Base-by-base conservation (phyloP, 1,284 basidiomycete species). In the Coniophora puteana region DNA sequence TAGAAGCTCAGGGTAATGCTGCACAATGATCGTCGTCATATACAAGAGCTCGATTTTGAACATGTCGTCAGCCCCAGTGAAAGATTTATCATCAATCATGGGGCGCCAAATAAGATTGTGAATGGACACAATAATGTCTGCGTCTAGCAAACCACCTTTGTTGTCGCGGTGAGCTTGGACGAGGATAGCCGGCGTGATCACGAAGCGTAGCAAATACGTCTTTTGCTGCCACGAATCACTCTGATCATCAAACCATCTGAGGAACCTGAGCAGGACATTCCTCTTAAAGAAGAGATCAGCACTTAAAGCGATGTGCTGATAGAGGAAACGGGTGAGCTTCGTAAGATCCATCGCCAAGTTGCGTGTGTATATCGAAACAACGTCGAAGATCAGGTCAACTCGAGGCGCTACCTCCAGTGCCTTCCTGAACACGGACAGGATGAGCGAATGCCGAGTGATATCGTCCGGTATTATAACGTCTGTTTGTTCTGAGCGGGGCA, bases 11-110 rank as follows among this genome's bases (percentile, higher is more conserved):
- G 84, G 77, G 52, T 90, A 93, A 55, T 89, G 76, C 51, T 95
- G 87, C 10, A 99, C 85, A 45, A 99, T 76, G 33, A 93, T 73
- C 0, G 89, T 94, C 2, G 93, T 94, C 61, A 99, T 72, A 55
- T 96, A 87, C 18, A 98, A 72, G 27, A 97, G 72, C 62, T 98
- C 95, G 48, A 98, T 89, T 54, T 86, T 86, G 63, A 96, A 85
- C 47, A 78, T 73, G 55, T 94, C 89, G 53, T 92, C 86, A 0
- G 78, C 71, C 28, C 76, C 80, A 12, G 68, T 58, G 55, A 84
- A 82, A n/a, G 65, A 61, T 18, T 66, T 54, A n/a, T 70, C 65
- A 34, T 81, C 77, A 7, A 74, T 75, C 63, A 91, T 80, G 1
- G 82, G 83, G 42, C 79, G 76, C 93, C 93, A 96, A 31, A 96